These are phyloP conservation scores for Funneliformis geosporum DNA, from an alignment of 192 early-diverging fungal species.

Conservation along the genomic window DNA sequence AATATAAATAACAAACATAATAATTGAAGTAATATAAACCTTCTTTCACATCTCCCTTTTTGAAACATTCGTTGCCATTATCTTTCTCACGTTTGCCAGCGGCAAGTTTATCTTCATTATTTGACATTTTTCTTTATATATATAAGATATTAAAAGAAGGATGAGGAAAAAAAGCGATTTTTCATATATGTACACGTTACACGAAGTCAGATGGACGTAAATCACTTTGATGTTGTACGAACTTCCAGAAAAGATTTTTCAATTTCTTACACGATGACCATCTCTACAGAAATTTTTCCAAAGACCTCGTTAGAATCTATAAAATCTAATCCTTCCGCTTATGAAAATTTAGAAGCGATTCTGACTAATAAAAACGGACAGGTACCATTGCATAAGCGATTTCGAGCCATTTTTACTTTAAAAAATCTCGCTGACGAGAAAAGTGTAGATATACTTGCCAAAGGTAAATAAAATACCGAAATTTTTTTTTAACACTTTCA, in stretches of 20 bases:
- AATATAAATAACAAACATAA: neutral
- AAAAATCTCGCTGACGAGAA: constrained; percentile 74
- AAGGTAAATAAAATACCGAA: constrained; percentile 51
- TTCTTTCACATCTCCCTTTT: constrained; percentile 37
- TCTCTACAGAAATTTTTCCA: neutral
- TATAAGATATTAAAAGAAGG: too few relatives aligned
- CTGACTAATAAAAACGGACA: constrained; percentile 62
- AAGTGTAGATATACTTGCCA: constrained; percentile 81
- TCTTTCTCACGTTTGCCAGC: constrained; percentile 39
- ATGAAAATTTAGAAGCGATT: constrained; percentile 63
- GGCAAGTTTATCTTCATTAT: constrained; percentile 35
- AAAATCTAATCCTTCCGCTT: constrained; percentile 36
- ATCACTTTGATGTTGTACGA: too few relatives aligned
- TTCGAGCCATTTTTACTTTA: constrained; percentile 91
- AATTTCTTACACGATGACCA: neutral
- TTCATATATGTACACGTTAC: too few relatives aligned
- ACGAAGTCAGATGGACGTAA: too few relatives aligned
- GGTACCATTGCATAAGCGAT: constrained; percentile 79
- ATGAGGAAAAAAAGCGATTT: too few relatives aligned
- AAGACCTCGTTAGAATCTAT: neutral
- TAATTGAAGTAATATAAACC: constrained; percentile 33
- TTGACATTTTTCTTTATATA: neutral
- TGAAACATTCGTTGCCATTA: constrained; percentile 44
- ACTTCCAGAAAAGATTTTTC: neutral
- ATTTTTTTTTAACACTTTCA: neutral